Conservation (phyloP, 495 filamentous ascomycete species). For the Annulohypoxylon maeteangense region DNA sequence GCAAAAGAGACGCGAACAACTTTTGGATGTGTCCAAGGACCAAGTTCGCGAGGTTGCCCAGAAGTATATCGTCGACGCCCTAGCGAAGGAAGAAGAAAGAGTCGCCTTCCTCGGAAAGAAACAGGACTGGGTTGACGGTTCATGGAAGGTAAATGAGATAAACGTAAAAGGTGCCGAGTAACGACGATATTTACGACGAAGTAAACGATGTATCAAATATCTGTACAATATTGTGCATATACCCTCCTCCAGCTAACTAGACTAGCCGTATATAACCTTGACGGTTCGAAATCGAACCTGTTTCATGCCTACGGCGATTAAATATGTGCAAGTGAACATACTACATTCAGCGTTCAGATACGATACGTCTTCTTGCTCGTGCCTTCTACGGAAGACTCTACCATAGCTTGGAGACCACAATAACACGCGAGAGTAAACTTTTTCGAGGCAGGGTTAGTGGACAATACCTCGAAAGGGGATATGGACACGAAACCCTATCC, state of each 20-base stretch:
- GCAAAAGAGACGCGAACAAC: constrained; percentile 82
- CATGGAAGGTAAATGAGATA: constrained; percentile 64
- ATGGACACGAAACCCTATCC: constrained; percentile 31
- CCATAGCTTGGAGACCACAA: constrained; percentile 61
- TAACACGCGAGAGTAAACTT: constrained; percentile 59
- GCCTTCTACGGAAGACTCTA: constrained; percentile 24
- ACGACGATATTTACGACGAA: constrained; percentile 11
- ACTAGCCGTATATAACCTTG: constrained; percentile 27
- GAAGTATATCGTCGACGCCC: constrained; percentile 79
- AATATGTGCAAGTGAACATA: background rate
- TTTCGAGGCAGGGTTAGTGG: constrained; percentile 39
- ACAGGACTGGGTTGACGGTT: constrained; percentile 75
- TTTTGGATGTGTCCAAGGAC: constrained; percentile 85
- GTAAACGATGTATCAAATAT: constrained; percentile 38
- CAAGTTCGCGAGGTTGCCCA: constrained; percentile 85
- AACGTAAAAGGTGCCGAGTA: constrained; percentile 56
- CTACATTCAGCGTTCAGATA: constrained; percentile 56
- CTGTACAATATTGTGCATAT: constrained; percentile 56
- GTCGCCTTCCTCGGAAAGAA: constrained; percentile 85
- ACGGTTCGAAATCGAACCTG: background rate
- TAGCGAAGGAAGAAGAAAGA: constrained; percentile 61
- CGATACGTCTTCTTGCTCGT: constrained; percentile 62
- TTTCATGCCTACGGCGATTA: background rate
- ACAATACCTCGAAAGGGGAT: constrained; percentile 26
- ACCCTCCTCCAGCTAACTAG: constrained; percentile 53